Evolutionary conservation across 148 eudicot genomes (phyloP).

Genomic region (Limonium bicolor): DNA sequence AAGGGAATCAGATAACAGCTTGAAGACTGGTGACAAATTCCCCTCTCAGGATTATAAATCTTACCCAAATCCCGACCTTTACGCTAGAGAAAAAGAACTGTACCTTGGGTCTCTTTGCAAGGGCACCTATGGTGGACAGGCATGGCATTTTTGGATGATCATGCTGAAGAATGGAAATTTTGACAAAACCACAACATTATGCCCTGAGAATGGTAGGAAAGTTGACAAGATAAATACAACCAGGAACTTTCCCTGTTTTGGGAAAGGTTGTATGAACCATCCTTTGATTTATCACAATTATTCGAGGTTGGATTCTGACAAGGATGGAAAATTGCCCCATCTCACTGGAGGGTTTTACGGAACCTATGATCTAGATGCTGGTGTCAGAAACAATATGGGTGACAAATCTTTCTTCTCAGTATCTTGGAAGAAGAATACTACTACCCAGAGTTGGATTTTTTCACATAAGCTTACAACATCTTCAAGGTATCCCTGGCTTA

Average conservation of each 20-base stretch:
- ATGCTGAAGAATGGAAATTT: slow-evolving; percentile 29
- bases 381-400: slow-evolving; percentile 10
- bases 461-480: slow-evolving; percentile 11
- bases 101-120: slow-evolving; percentile 18
- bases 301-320: slow-evolving; percentile 1
- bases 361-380: slow-evolving; percentile 16
- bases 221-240: slow-evolving; percentile 7
- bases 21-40: slow-evolving; percentile 13
- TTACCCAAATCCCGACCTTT: slow-evolving; percentile 13
- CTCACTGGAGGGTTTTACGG: slow-evolving; percentile 15
- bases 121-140: slow-evolving; percentile 5
- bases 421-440: slow-evolving; percentile 17
- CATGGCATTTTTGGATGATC: slow-evolving; percentile 26
- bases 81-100: slow-evolving; percentile 22
- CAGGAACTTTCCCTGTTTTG: slow-evolving; percentile 21
- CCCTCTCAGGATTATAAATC: slow-evolving; percentile 13
- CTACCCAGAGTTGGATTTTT: slow-evolving; percentile 18
- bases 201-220: slow-evolving; percentile 23
- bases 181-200: slow-evolving; percentile 14
- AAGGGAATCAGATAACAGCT: slow-evolving; percentile 15
- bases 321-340: not conserved
- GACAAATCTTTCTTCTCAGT: slow-evolving; percentile 15
- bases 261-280: slow-evolving; percentile 28
- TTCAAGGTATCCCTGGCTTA: slow-evolving; percentile 22
- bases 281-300: slow-evolving; percentile 16